A percentile compares a stretch with the other conserved stretches of the same genome.
Conservation (phyloP, 2,329 filamentous ascomycete genomes). For the Nannizzia gypsea region DNA sequence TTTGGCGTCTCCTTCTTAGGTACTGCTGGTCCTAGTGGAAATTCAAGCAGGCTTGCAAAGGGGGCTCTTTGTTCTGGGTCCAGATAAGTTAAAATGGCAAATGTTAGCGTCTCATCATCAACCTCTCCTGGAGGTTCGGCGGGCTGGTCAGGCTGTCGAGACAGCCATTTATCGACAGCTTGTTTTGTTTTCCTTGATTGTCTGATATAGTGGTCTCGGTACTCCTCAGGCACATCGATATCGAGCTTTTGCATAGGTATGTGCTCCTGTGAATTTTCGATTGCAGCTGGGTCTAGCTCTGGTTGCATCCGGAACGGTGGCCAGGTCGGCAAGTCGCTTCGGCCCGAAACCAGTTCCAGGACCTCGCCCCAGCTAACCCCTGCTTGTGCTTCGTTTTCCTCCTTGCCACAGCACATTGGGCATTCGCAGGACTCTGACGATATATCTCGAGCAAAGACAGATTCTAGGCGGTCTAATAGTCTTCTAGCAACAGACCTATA, state of each 20-base stretch:
- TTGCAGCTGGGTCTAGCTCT: conserved; percentile 45
- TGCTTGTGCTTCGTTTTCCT: conserved; percentile 42
- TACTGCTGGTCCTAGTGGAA: conserved; percentile 46
- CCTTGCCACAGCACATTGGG: conserved; percentile 63
- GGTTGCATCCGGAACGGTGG: conserved; percentile 68
- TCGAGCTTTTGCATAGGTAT: conserved; percentile 68
- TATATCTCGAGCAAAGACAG: conserved; percentile 87
- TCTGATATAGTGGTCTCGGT: conserved; percentile 78
- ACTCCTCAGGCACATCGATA: conserved; percentile 87
- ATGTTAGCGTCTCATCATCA: conserved; percentile 85
- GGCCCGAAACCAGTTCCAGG: conserved; percentile 79
- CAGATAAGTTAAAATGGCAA: conserved; percentile 84
- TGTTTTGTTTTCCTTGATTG: conserved; percentile 86
- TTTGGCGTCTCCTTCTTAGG: conserved; percentile 51
- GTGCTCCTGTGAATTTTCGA: conserved; percentile 39
- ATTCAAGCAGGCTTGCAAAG: conserved; percentile 68
- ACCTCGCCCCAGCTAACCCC: conserved; percentile 94
- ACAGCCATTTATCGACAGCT: conserved; percentile 86
- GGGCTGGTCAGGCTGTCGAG: conserved; percentile 61
- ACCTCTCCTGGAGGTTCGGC: conserved; percentile 73
- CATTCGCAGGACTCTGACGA: conserved; percentile 76
- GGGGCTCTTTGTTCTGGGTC: conserved; percentile 61
- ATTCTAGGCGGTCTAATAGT: conserved; percentile 78
- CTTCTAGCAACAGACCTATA: conserved; percentile 89
- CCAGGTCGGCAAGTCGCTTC: conserved; percentile 76